phyloP scores from a whole-genome alignment of 208 protist genomes.

The Vickermania spadyakhi region DNA sequence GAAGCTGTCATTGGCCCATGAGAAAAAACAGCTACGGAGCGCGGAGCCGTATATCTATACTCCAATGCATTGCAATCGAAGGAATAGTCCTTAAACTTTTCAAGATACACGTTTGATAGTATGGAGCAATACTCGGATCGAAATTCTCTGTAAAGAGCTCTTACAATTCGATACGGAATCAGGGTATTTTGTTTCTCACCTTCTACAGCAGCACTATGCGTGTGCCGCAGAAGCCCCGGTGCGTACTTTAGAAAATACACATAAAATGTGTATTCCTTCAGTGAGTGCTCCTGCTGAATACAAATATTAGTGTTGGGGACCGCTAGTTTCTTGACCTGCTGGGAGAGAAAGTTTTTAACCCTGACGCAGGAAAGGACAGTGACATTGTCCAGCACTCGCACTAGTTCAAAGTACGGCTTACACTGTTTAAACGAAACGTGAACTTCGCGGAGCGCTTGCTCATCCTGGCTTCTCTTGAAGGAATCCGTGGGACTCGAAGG shows the following conservation, averaged over 20 bases:
- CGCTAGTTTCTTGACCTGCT: constrained; percentile 51
- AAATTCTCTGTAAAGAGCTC: constrained; percentile 66
- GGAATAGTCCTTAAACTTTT: constrained; percentile 62
- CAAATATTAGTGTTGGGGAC: constrained; percentile 72
- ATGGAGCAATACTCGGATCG: constrained; percentile 57
- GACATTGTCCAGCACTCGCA: constrained; percentile 47
- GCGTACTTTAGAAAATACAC: constrained; percentile 62
- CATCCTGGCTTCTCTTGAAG: not conserved
- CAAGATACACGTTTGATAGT: constrained; percentile 63
- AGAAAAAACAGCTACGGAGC: not conserved
- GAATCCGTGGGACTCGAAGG: not conserved
- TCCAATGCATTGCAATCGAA: constrained; percentile 72
- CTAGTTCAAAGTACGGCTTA: constrained; percentile 45
- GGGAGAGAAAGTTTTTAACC: constrained; percentile 52
- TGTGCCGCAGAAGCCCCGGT: constrained; percentile 38
- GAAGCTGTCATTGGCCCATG: constrained; percentile 5
- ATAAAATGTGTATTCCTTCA: constrained; percentile 56
- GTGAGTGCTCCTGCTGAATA: constrained; percentile 73
- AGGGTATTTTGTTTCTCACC: not conserved
- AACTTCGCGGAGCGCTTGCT: constrained; percentile 14
- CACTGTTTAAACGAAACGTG: constrained; percentile 34
- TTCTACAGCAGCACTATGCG: constrained; percentile 1
- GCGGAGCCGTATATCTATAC: constrained; percentile 15
- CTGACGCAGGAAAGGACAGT: constrained; percentile 73
- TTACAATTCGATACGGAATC: constrained; percentile 54